These are phyloP conservation scores for Rosa chinensis DNA, from an alignment of 306 rosid species.

Conservation along the genomic window DNA sequence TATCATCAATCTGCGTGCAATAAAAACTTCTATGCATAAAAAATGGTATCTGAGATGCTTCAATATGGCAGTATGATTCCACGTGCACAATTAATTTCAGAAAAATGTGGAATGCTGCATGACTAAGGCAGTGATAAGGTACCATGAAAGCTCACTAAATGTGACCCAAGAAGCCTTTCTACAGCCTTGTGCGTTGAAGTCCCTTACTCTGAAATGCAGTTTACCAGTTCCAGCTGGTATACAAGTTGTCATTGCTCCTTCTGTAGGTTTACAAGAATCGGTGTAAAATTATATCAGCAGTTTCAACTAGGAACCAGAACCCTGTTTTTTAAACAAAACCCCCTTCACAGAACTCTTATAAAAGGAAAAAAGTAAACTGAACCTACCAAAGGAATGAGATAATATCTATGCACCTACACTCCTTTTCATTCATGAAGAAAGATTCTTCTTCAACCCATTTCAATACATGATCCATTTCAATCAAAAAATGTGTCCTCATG, in stretches of 20 bases:
- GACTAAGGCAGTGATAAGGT: slow-evolving; percentile 4
- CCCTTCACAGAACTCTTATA: neutral
- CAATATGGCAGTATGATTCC: neutral
- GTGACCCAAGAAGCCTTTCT: slow-evolving; percentile 41
- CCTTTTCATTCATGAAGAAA: neutral
- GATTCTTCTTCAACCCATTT: neutral
- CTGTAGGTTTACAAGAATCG: slow-evolving; percentile 27
- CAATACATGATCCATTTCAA: neutral
- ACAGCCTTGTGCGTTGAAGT: slow-evolving; percentile 44
- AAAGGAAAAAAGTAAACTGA: neutral
- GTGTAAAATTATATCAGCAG: slow-evolving; percentile 18
- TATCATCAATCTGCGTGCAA: neutral
- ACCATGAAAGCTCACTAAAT: slow-evolving; percentile 59
- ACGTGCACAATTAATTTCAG: neutral
- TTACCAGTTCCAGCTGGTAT: slow-evolving; percentile 56
- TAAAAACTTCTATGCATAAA: neutral
- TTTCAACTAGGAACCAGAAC: slow-evolving; percentile 6
- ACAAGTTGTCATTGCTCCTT: slow-evolving; percentile 61
- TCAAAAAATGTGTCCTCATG: neutral
- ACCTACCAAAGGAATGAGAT: neutral
- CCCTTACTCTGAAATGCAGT: slow-evolving; percentile 34
- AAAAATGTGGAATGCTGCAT: neutral
- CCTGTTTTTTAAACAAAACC: neutral
- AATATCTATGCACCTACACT: neutral
- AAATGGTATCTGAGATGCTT: neutral